phyloP scores from a whole-genome alignment of 78 protist species.

The Bigelowiella natans region DNA sequence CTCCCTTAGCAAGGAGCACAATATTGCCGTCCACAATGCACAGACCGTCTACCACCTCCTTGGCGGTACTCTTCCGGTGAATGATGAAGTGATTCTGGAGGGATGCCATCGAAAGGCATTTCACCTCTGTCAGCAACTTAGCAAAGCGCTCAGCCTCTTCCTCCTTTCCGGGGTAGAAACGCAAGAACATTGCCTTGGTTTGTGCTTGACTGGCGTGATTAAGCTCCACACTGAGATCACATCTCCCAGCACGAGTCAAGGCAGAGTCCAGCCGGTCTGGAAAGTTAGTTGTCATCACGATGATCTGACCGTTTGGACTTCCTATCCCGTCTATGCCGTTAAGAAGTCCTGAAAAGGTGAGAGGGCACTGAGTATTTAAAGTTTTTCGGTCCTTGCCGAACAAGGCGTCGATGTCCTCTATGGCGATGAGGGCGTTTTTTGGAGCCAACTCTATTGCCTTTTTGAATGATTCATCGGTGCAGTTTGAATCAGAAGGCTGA shows the following conservation, averaged over 20 bases:
- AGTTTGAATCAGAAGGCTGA: neutral
- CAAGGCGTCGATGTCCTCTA: constrained; percentile 36
- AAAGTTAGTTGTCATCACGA: constrained; percentile 34
- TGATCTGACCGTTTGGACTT: neutral
- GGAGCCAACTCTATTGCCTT: neutral
- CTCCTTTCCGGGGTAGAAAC: constrained; percentile 13
- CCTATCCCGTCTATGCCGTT: constrained; percentile 42
- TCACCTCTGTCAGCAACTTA: neutral
- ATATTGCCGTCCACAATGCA: neutral
- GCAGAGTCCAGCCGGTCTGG: constrained; percentile 30
- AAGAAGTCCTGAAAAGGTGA: constrained; percentile 35
- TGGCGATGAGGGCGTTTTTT: neutral
- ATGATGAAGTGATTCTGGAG: neutral
- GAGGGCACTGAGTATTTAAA: neutral
- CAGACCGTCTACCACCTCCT: neutral
- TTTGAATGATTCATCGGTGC: constrained; percentile 20
- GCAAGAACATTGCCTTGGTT: neutral
- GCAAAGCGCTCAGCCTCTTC: neutral
- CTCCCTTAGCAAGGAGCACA: neutral
- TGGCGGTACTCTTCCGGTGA: neutral
- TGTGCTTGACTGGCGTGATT: constrained; percentile 7
- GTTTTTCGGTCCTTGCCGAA: neutral
- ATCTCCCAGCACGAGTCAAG: constrained; percentile 31
- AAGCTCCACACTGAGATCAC: neutral
- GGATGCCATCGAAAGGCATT: neutral